These are phyloP conservation scores for Pichiaceae sp. DNA, from an alignment of 1,139 yeast species.

Conservation along the genomic window DNA sequence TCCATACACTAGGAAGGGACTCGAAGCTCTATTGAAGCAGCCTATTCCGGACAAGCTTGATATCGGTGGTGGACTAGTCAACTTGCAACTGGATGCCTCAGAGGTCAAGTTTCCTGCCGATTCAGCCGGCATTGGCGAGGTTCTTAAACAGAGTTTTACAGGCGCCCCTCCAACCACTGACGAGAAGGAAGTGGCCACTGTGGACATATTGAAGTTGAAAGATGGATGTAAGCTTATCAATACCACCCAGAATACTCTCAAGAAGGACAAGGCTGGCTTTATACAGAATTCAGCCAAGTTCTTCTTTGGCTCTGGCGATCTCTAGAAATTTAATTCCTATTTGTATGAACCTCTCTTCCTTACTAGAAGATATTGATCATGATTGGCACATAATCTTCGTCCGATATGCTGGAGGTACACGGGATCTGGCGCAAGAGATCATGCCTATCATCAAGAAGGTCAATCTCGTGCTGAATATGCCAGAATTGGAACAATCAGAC, in stretches of 20 bases:
- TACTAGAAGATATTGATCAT: background rate
- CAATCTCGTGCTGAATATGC: background rate
- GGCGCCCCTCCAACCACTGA: background rate
- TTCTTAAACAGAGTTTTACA: constrained; percentile 1
- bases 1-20: constrained; percentile 51
- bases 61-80: constrained; percentile 33
- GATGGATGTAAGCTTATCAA: constrained; percentile 11
- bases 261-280: constrained; percentile 3
- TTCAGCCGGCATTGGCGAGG: constrained; percentile 12
- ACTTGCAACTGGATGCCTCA: constrained; percentile 15
- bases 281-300: constrained; percentile 7
- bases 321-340: constrained; percentile 1
- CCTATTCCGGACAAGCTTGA: constrained; percentile 45
- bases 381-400: background rate
- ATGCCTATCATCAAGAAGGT: background rate
- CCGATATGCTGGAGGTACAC: background rate
- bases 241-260: constrained; percentile 3
- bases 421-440: background rate
- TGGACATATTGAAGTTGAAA: constrained; percentile 4
- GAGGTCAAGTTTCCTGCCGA: constrained; percentile 12
- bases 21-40: constrained; percentile 56
- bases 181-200: background rate
- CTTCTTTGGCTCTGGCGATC: constrained; percentile 16
- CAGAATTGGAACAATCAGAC: background rate
- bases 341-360: background rate